Percentiles rank a stretch among this genome's conserved stretches.
Conservation (phyloP, 75 land plant genomes). For the Pinus tabuliformis region DNA sequence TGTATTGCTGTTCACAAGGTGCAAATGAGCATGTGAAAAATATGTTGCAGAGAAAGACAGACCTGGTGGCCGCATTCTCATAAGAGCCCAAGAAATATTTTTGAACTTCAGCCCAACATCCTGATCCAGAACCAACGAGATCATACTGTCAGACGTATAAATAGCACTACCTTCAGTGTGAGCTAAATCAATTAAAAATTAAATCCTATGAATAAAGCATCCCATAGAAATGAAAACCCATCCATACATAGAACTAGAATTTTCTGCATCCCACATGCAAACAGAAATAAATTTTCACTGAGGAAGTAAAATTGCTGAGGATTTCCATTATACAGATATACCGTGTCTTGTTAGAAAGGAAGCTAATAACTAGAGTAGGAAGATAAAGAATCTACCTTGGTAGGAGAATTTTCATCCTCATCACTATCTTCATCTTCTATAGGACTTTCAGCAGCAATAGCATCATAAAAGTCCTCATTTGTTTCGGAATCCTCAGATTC, state of each 20-base stretch:
- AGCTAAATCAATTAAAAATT: not conserved
- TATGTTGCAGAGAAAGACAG: constrained; percentile 14
- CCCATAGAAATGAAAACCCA: not conserved
- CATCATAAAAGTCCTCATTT: constrained; percentile 87
- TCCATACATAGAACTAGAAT: not conserved
- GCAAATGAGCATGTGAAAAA: not conserved
- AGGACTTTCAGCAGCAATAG: constrained; percentile 61
- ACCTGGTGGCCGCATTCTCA: constrained; percentile 38
- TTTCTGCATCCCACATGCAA: not conserved
- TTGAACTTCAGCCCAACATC: constrained; percentile 48
- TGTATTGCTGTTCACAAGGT: not conserved
- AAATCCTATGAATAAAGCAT: constrained; percentile 1
- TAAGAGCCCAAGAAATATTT: constrained; percentile 67
- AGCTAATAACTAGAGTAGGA: not conserved
- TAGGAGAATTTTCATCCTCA: constrained; percentile 26
- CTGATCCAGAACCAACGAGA: constrained; percentile 15
- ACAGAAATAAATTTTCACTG: not conserved
- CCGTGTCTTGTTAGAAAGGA: not conserved
- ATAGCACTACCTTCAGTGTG: not conserved
- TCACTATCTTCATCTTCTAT: constrained; percentile 72
- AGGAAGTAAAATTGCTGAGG: not conserved
- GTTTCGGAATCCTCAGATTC: constrained; percentile 42
- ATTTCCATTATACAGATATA: not conserved
- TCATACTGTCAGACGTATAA: not conserved
- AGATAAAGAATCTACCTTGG: constrained; percentile 12